Evolutionary conservation across 148 eudicot species (phyloP).

Genomic region (Arbutus unedo): DNA sequence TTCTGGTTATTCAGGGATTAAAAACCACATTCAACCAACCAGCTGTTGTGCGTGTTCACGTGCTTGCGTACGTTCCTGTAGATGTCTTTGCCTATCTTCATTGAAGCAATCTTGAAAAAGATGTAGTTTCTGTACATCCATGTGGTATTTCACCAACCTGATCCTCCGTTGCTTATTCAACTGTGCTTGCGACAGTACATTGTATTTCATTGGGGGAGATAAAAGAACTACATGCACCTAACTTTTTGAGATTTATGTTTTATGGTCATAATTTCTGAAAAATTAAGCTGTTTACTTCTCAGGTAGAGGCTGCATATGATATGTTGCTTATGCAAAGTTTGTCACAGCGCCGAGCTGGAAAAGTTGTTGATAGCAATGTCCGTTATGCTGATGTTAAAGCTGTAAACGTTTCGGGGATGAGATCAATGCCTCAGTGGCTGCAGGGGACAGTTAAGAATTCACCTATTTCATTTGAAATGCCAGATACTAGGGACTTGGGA

Average conservation of each 20-base stretch:
- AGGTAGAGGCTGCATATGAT: constrained; percentile 99
- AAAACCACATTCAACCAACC: neutral
- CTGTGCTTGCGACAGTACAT: neutral
- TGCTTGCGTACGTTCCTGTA: neutral
- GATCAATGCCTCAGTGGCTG: constrained; percentile 83
- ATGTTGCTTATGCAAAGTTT: constrained; percentile 96
- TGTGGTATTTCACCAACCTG: neutral
- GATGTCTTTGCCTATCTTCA: neutral
- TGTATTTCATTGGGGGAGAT: neutral
- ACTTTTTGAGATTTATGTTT: neutral
- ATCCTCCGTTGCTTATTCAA: neutral
- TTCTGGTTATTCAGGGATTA: neutral
- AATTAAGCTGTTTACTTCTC: constrained; percentile 17
- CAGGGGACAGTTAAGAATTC: constrained; percentile 54
- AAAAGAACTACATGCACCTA: neutral
- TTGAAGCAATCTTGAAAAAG: neutral
- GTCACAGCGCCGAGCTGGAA: constrained; percentile 87
- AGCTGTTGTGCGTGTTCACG: neutral
- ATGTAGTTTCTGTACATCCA: neutral
- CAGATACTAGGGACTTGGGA: constrained; percentile 64
- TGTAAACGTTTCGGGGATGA: constrained; percentile 44
- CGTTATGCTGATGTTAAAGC: constrained; percentile 96
- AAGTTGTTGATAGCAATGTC: constrained; percentile 76
- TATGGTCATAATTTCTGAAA: constrained; percentile 5
- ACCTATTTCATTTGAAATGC: constrained; percentile 59